Evolutionary conservation across 192 early-diverging fungal species (phyloP), one percentile per base, ranked within the genome.

Genomic region (Linnemannia exigua): DNA sequence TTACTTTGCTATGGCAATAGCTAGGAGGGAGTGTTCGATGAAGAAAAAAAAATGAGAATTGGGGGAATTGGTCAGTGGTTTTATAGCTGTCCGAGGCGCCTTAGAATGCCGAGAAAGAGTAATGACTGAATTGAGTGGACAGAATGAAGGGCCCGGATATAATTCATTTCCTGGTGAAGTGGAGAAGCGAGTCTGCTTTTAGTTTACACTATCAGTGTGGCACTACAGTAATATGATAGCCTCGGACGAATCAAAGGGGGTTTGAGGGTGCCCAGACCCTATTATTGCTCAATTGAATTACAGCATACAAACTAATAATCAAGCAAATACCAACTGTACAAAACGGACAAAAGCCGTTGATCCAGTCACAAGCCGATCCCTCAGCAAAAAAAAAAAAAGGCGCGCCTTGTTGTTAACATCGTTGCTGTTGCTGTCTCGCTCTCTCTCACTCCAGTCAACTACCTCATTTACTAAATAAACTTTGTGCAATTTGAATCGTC

Each of bases 31-130:
- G 58, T 31, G 58, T 63, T 63, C 28, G 58, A 63, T 63, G 28
- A 63, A 25, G 58, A 63, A 63, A 63, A 63, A 58, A 63, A 63
- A 63, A 63, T 63, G 58, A 63, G 58, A 63, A 33, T 63, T 61
- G 58, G 58, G 28, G 54, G 8, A 25, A 31, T 28, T 16, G 58
- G 28, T 31, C 0, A 22, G 58, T 15, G 28, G 25, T 15, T 63
- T 63, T 63, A 63, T 63, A 63, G 22, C 7, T 28, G 7, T 0
- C 1, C n/a, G 28, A 31, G 25, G 14, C 9, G 25, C 12, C 15
- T 15, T 3, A 31, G 28, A 63, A n/a, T 52, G 48, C 52, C 5
- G n/a, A 25, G 52, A n/a, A 52, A n/a, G 9, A 52, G 22, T 52
- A 52, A 25, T 54, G 20, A 54, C 9, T 63, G 58, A 16, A 63